A percentile compares a stretch with the other conserved stretches of the same genome.
These are phyloP conservation scores for Zarea fungicola DNA, from an alignment of 2,329 filamentous ascomycete species.

Conservation along the genomic window DNA sequence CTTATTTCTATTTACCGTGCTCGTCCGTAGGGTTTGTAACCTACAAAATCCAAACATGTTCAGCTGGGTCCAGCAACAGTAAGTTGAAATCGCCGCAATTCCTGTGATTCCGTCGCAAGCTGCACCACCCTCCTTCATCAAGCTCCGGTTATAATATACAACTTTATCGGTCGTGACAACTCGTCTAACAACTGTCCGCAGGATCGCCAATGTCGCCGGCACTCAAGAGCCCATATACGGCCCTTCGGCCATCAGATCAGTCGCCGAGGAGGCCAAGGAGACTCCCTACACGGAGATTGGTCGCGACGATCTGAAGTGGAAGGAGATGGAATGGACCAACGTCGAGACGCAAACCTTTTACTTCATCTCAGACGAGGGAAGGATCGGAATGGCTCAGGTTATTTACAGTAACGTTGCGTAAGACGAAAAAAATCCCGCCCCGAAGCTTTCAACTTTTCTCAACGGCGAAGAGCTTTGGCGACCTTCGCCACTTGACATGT, in stretches of 20 bases:
- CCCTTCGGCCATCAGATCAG: slow-evolving; percentile 77
- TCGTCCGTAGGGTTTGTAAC: neutral
- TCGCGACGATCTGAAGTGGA: slow-evolving; percentile 79
- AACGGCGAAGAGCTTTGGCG: neutral
- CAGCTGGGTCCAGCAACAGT: slow-evolving; percentile 94
- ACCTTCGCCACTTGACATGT: neutral
- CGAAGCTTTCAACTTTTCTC: neutral
- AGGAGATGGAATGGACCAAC: slow-evolving; percentile 71
- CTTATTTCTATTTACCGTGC: neutral
- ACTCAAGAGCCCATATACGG: slow-evolving; percentile 97
- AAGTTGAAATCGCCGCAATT: slow-evolving; percentile 31
- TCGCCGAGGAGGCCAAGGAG: slow-evolving; percentile 72
- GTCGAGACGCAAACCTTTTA: slow-evolving; percentile 98
- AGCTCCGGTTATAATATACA: neutral
- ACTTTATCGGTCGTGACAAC: neutral
- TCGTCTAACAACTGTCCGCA: slow-evolving; percentile 27
- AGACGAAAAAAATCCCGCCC: slow-evolving; percentile 25
- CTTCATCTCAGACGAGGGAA: slow-evolving; percentile 71
- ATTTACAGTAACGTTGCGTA: slow-evolving; percentile 98
- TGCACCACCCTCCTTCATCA: neutral
- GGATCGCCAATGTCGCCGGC: slow-evolving; percentile 76
- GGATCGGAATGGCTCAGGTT: slow-evolving; percentile 75
- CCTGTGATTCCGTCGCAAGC: slow-evolving; percentile 3
- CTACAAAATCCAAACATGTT: slow-evolving; percentile 58
- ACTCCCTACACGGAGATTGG: slow-evolving; percentile 76